Percentiles rank a stretch among this genome's conserved stretches.
These are phyloP conservation scores for Taxillus chinensis DNA, from an alignment of 164 flowering plant genomes.

Conservation along the genomic window DNA sequence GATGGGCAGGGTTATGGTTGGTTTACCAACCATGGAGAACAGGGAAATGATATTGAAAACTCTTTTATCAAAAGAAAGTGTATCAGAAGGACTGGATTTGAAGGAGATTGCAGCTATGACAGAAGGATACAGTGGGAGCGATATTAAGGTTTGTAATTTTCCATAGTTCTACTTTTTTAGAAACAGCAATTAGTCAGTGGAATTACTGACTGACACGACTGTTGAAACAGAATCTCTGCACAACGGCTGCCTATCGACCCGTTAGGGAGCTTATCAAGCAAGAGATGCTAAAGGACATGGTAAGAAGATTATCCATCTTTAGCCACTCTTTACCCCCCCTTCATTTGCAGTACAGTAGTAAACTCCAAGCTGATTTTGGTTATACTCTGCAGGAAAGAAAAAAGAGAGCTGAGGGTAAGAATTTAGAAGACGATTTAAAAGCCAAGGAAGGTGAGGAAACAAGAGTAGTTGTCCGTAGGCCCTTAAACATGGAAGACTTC, in stretches of 20 bases:
- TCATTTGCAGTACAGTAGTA: background rate
- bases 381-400: conserved; percentile 25
- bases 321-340: background rate
- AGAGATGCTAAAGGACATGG: conserved; percentile 50
- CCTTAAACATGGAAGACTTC: too few relatives aligned
- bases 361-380: background rate
- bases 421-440: conserved; percentile 7
- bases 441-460: conserved; percentile 14
- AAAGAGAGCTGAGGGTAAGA: conserved; percentile 19
- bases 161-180: conserved; percentile 1
- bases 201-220: background rate
- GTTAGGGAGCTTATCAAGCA: conserved; percentile 62
- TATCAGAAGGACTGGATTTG: conserved; percentile 53
- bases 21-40: conserved; percentile 65
- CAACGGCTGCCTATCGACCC: conserved; percentile 67
- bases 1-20: conserved; percentile 75
- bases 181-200: background rate
- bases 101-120: conserved; percentile 87
- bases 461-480: conserved; percentile 9
- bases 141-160: conserved; percentile 57
- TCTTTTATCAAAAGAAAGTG: conserved; percentile 64
- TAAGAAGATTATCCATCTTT: conserved; percentile 13
- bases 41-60: conserved; percentile 72
- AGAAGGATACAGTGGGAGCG: conserved; percentile 92
- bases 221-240: conserved; percentile 48